Evolutionary conservation across 2,329 filamentous ascomycete genomes (phyloP), one percentile per base, ranked within the genome.

Genomic region (Byssoonygena ceratinophila): DNA sequence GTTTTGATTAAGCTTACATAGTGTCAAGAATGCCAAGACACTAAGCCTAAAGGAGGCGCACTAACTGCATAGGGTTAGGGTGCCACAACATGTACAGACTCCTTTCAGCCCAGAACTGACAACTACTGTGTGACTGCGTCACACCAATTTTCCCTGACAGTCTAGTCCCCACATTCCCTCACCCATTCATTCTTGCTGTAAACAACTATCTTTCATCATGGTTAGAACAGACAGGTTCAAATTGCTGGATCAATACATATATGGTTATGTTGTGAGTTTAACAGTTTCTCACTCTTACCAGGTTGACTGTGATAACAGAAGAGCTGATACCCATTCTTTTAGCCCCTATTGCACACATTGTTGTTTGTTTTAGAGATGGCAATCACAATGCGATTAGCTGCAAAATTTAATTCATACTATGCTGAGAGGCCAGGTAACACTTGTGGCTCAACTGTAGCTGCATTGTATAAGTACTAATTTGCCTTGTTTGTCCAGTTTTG

Each of bases 391-490:
- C 79, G 92, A 59, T 74, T 98, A 52, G 83, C 84, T 43, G 80
- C 87, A 62, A 87, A 88, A 66, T 98, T 94, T 77, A 96, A 95
- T 72, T 79, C 82, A 60, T 95, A 94, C 74, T 98, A 97, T 79
- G 84, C 87, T 60, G 83, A 89, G 65, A 85, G 87, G 65, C 92
- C 91, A 64, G 76, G 86, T 90, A 76, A 59, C 78, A 66, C 50
- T 36, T 51, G 43, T 32, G 32, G 14, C 20, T 41, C 1, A 16
- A 36, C 12, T 40, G n/a, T 18, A 3, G n/a, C 18, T 11, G 6
- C 36, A 8, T 6, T 54, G 47, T 34, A 18, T 47, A 22, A 54
- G 59, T 63, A 54, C 63, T 60, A 46, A 54, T 22, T 29, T 54
- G 23, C 18, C 43, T 53, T 27, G 31, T 54, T 34, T 48, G 11